Evolutionary conservation across 176 grass and related monocot species (phyloP).

Genomic region (Musa schizocarpa): DNA sequence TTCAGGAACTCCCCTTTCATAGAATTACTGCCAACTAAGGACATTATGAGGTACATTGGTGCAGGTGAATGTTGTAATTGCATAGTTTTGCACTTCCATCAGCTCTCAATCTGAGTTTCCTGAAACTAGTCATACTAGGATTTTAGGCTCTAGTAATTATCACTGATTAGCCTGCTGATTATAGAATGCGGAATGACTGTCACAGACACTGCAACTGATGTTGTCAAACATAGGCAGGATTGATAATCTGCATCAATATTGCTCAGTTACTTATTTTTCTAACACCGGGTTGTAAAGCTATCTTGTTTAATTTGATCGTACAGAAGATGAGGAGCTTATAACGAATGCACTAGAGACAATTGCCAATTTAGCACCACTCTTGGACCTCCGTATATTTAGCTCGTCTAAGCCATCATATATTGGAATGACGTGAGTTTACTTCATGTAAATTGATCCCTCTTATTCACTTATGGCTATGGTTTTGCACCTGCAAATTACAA

Average conservation of each 20-base stretch:
- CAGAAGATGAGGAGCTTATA: conserved; percentile 98
- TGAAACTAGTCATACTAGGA: no score
- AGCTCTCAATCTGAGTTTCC: no score
- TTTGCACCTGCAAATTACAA: conserved; percentile 15
- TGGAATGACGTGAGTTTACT: conserved; percentile 61
- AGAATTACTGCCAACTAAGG: no score
- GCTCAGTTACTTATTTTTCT: background rate
- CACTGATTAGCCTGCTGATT: no score
- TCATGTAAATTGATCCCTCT: conserved; percentile 6
- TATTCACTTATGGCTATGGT: conserved; percentile 3
- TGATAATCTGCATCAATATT: background rate
- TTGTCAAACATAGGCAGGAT: no score
- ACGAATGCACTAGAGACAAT: conserved; percentile 94
- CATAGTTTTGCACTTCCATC: no score
- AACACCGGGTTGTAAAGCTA: background rate
- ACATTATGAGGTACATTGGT: no score
- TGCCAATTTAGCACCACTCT: conserved; percentile 91
- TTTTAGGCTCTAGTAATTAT: no score
- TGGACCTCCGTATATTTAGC: conserved; percentile 93
- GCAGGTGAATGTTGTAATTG: no score
- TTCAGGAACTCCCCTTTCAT: no score
- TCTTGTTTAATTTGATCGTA: conserved; percentile 29
- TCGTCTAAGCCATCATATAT: conserved; percentile 89
- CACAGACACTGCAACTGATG: no score
- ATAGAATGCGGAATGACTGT: no score